These are phyloP conservation scores for Lolium multiflorum DNA, from an alignment of 176 grass and related monocot genomes.

Conservation along the genomic window DNA sequence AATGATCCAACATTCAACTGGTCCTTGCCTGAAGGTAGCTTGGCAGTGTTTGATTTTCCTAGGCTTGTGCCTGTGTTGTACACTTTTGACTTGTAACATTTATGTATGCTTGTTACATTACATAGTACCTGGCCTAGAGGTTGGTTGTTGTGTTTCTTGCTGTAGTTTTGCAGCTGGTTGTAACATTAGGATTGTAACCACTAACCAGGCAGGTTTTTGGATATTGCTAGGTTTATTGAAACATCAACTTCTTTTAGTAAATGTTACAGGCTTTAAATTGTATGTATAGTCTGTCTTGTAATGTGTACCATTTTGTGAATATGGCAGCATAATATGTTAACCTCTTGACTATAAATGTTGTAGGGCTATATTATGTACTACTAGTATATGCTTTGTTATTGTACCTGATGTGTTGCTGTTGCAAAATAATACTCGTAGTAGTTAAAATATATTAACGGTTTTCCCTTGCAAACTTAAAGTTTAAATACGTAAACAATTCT, in stretches of 20 bases:
- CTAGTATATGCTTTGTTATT: not conserved
- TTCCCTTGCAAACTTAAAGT: not conserved
- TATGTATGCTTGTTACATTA: not conserved
- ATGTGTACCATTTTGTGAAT: not conserved
- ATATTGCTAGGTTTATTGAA: conserved; percentile 31
- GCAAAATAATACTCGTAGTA: too few relatives aligned
- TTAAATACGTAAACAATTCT: not conserved
- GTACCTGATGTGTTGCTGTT: not conserved
- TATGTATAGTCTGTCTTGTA: not conserved
- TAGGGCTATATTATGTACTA: not conserved
- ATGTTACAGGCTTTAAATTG: not conserved
- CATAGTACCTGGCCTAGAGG: not conserved
- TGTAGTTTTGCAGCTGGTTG: not conserved
- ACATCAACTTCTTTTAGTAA: not conserved
- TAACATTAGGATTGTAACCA: conserved; percentile 17
- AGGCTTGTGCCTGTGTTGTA: conserved; percentile 23
- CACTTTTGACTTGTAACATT: not conserved
- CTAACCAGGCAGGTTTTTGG: not conserved
- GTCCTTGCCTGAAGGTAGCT: conserved; percentile 6
- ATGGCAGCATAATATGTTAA: not conserved
- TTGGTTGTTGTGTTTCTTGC: conserved; percentile 3
- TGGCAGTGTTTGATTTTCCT: not conserved
- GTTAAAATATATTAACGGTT: not conserved
- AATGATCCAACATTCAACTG: conserved; percentile 22
- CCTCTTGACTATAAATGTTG: not conserved